Evolutionary conservation across 1,139 yeast species (phyloP).

Genomic region (Candida anutae): DNA sequence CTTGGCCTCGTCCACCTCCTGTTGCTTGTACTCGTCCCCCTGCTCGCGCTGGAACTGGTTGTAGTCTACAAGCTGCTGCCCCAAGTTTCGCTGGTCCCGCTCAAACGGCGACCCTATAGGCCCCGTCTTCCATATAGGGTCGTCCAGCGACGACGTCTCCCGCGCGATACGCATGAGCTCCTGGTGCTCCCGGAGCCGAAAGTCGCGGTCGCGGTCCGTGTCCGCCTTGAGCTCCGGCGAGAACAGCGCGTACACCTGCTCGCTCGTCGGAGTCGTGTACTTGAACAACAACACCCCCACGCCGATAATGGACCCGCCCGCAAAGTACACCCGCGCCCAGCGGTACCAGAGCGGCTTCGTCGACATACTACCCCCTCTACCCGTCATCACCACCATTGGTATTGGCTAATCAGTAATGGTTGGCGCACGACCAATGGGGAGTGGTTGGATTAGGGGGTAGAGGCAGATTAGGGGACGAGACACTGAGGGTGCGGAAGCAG

Average conservation of each 20-base stretch:
- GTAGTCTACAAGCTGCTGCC: conserved; percentile 33
- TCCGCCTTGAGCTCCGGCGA: conserved; percentile 80
- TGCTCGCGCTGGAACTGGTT: conserved; percentile 42
- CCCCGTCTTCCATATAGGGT: conserved; percentile 80
- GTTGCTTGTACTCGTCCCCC: conserved; percentile 38
- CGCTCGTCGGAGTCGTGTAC: conserved; percentile 79
- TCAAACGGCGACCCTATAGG: conserved; percentile 61
- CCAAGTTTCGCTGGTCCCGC: conserved; percentile 14
- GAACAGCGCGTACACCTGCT: conserved; percentile 59
- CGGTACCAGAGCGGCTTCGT: conserved; percentile 42
- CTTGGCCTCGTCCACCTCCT: conserved; percentile 39
- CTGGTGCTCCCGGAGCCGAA: conserved; percentile 60
- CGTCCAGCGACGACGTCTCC: conserved; percentile 54
- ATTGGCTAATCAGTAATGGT: conserved; percentile 1
- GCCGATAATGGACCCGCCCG: conserved; percentile 56
- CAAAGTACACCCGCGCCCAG: conserved; percentile 52
- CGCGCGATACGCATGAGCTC: conserved; percentile 59
- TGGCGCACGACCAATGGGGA: background rate
- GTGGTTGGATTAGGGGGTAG: background rate
- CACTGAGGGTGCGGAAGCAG: too few relatives aligned
- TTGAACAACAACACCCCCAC: conserved; percentile 60
- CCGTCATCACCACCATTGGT: background rate
- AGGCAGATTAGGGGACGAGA: background rate
- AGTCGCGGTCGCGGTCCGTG: conserved; percentile 57
- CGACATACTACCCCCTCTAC: too few relatives aligned